Base-by-base conservation (phyloP, 108 stramenopile species). In the Phaeodactylum tricornutum region DNA sequence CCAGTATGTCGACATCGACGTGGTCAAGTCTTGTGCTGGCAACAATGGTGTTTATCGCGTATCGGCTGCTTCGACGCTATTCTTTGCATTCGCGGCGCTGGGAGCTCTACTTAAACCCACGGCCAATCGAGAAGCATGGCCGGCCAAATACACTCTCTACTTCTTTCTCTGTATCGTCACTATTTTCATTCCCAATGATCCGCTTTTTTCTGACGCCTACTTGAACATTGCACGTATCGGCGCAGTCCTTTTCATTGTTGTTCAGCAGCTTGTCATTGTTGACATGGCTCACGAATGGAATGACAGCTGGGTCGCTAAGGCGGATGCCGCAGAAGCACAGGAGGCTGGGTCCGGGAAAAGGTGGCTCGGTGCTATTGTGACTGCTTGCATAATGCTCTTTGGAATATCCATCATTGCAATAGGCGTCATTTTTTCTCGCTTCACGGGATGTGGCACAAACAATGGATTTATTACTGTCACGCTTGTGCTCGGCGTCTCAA, bases 251-350 rank as follows among this genome's bases (percentile, higher is more conserved):
- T 94, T 90, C 67, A 66, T 79, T 45, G 11, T 90, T 12, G 36
- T 86, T 2, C 75, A 88, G 43, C 88, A 90, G 64, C 43, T 94
- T 4, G 74, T 94, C 34, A 55, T 94, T 47, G 56, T 94, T 31
- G 92, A 94, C 52, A 29, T 90, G 40, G 92, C 92, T 0, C 79
- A 81, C 57, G 83, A 84, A 50, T 87, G 83, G 81, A 90, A 90
- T 44, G 84, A 86, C 29, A 60, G 67, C 16, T 90, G 86, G 88
- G 67, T 94, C n/a, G 68, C 61, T 2, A 85, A 81, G 43, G 59
- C 78, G 11, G 75, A 89, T 30, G 42, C 67, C 28, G 82, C 77
- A 9, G 87, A 83, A 36, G 62, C 55, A 2, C 73, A 81, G 58
- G 82, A 87, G 35, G 19, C 27, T 12, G 87, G 78, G 19, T 61